Percentiles rank a stretch among this genome's conserved stretches.
Evolutionary conservation across 768 basidiomycete species (phyloP).

Genomic region (Chlorophyllum brunneum): DNA sequence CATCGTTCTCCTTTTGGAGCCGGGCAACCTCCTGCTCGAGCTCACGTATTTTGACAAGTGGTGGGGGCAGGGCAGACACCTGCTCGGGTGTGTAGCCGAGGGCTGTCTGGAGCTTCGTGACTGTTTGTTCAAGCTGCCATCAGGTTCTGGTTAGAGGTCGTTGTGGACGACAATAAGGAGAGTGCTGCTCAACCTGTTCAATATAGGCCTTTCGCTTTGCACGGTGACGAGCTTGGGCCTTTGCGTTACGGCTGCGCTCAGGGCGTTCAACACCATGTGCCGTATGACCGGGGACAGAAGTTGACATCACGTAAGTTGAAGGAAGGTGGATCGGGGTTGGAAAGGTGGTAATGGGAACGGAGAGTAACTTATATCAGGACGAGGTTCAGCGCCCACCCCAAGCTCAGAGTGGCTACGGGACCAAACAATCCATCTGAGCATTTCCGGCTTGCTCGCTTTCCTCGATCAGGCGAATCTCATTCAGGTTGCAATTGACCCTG

Average conservation of each 20-base stretch:
- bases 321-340: constrained; percentile 48
- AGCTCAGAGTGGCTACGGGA: constrained; percentile 14
- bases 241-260: constrained; percentile 83
- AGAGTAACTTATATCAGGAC: constrained; percentile 38
- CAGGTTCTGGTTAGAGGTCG: neutral
- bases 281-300: constrained; percentile 55
- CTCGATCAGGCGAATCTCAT: constrained; percentile 35
- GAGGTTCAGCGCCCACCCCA: constrained; percentile 31
- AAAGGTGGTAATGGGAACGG: constrained; percentile 28
- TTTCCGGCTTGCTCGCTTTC: constrained; percentile 50
- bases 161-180: neutral
- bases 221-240: constrained; percentile 85
- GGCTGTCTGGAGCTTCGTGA: constrained; percentile 77
- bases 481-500: constrained; percentile 30
- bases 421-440: constrained; percentile 23
- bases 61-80: constrained; percentile 67
- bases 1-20: constrained; percentile 69
- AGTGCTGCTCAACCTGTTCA: constrained; percentile 61
- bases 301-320: constrained; percentile 54
- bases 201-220: constrained; percentile 94
- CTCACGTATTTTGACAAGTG: constrained; percentile 72
- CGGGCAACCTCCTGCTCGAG: constrained; percentile 77
- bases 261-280: constrained; percentile 55
- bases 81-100: constrained; percentile 73
- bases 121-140: constrained; percentile 74